Percentiles rank a stretch among this genome's conserved stretches.
Conservation (phyloP, 2,329 filamentous ascomycete species). For the Aureobasidium namibiae region DNA sequence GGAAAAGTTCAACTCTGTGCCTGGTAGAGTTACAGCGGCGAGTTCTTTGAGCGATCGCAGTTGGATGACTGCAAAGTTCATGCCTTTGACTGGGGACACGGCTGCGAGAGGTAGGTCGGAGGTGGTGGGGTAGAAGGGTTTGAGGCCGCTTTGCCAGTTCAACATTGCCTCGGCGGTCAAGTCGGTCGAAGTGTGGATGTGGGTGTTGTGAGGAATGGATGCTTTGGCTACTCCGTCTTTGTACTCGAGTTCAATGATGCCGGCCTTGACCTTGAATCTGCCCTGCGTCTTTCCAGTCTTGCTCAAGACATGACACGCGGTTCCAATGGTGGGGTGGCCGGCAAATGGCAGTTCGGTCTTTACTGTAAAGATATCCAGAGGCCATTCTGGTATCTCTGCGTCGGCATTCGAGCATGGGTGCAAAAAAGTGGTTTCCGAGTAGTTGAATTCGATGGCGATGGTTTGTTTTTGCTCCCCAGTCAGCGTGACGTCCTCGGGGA, state of each 20-base stretch:
- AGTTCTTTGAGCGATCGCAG: slow-evolving; percentile 55
- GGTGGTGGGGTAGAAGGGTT: neutral
- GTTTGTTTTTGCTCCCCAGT: slow-evolving; percentile 44
- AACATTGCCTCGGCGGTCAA: slow-evolving; percentile 26
- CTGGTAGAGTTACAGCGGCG: slow-evolving; percentile 31
- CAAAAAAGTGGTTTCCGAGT: slow-evolving; percentile 48
- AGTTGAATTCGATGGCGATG: slow-evolving; percentile 50
- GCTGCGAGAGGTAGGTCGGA: slow-evolving; percentile 20
- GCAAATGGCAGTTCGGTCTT: slow-evolving; percentile 48
- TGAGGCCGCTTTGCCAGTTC: slow-evolving; percentile 29
- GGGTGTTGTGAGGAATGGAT: slow-evolving; percentile 59
- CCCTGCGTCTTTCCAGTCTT: slow-evolving; percentile 23
- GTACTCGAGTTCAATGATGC: slow-evolving; percentile 34
- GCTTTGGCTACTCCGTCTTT: slow-evolving; percentile 46
- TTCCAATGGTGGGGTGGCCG: slow-evolving; percentile 51
- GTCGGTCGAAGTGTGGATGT: slow-evolving; percentile 42
- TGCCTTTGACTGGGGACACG: slow-evolving; percentile 57
- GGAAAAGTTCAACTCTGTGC: slow-evolving; percentile 26
- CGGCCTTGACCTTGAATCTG: slow-evolving; percentile 36
- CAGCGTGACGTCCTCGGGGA: slow-evolving; percentile 28
- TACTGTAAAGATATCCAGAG: slow-evolving; percentile 48
- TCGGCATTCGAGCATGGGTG: slow-evolving; percentile 12
- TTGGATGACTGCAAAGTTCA: slow-evolving; percentile 62
- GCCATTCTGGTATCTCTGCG: slow-evolving; percentile 28
- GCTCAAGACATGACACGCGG: slow-evolving; percentile 26